phyloP scores from a whole-genome alignment of 768 basidiomycete genomes.

The Tricholoma hemisulphureum region DNA sequence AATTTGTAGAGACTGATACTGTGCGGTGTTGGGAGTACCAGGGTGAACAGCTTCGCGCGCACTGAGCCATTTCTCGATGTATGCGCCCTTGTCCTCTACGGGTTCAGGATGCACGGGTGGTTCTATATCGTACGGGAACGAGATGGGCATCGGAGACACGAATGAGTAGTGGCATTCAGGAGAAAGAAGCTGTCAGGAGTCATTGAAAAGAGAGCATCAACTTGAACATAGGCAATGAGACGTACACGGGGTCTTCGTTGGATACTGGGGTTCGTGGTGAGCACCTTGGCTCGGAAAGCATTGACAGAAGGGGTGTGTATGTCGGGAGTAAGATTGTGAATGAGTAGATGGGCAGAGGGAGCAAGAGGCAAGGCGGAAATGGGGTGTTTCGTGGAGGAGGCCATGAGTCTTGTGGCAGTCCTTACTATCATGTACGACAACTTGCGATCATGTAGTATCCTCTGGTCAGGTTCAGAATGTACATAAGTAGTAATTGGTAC shows the following conservation, averaged over 20 bases:
- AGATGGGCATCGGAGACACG: constrained; percentile 75
- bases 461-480: too few relatives aligned
- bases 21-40: constrained; percentile 15
- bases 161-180: constrained; percentile 70
- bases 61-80: constrained; percentile 77
- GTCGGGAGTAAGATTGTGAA: constrained; percentile 57
- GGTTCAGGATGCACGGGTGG: constrained; percentile 49
- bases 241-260: constrained; percentile 64
- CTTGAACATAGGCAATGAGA: background rate
- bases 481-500: too few relatives aligned
- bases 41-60: constrained; percentile 57
- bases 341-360: constrained; percentile 38
- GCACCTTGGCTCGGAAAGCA: constrained; percentile 50
- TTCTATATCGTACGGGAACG: constrained; percentile 80
- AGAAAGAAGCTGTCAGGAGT: constrained; percentile 40
- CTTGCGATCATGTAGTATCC: too few relatives aligned
- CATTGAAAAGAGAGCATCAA: background rate
- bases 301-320: constrained; percentile 48
- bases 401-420: background rate
- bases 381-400: constrained; percentile 23
- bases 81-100: constrained; percentile 51
- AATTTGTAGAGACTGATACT: constrained; percentile 42
- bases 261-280: constrained; percentile 54
- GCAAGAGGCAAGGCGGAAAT: constrained; percentile 57
- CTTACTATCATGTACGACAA: too few relatives aligned